Conservation (phyloP, 2,329 filamentous ascomycete species). For the Dactylellina leptospora region DNA sequence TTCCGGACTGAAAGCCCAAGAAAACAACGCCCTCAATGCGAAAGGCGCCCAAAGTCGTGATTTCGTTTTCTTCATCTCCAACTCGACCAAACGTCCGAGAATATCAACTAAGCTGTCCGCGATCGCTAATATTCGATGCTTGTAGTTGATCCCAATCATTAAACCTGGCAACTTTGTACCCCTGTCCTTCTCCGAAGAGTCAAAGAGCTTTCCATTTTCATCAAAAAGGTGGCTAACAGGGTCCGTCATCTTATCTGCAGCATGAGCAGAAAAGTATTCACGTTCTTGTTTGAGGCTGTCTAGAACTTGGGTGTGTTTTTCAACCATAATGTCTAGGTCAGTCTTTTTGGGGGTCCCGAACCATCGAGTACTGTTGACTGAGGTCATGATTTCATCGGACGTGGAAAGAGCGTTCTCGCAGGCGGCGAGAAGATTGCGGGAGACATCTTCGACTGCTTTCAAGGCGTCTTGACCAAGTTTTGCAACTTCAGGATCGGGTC, state of each 20-base stretch:
- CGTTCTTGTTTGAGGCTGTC: slow-evolving; percentile 58
- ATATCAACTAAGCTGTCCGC: slow-evolving; percentile 59
- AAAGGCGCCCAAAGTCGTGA: slow-evolving; percentile 63
- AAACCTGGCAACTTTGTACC: slow-evolving; percentile 60
- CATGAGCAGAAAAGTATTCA: slow-evolving; percentile 57
- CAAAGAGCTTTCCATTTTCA: slow-evolving; percentile 58
- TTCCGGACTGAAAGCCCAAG: slow-evolving; percentile 60
- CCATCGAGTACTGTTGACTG: slow-evolving; percentile 40
- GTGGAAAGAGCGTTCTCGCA: slow-evolving; percentile 25
- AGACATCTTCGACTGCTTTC: slow-evolving; percentile 35
- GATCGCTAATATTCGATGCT: slow-evolving; percentile 61
- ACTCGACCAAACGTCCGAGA: slow-evolving; percentile 60
- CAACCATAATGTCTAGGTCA: slow-evolving; percentile 56
- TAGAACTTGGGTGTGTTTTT: slow-evolving; percentile 59
- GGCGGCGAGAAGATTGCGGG: slow-evolving; percentile 25
- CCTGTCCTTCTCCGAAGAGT: slow-evolving; percentile 57
- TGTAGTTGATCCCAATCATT: slow-evolving; percentile 64
- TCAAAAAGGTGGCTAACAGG: slow-evolving; percentile 62
- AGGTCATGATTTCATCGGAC: slow-evolving; percentile 30
- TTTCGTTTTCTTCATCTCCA: slow-evolving; percentile 60
- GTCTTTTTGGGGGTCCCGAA: slow-evolving; percentile 30
- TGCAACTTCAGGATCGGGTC: slow-evolving; percentile 32
- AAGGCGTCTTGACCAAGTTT: slow-evolving; percentile 42
- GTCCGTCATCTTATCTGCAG: slow-evolving; percentile 62
- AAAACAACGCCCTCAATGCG: slow-evolving; percentile 60